Evolutionary conservation across 768 basidiomycete species (phyloP), one percentile per base, ranked within the genome.

Genomic region (Boletus rubroflammeus): DNA sequence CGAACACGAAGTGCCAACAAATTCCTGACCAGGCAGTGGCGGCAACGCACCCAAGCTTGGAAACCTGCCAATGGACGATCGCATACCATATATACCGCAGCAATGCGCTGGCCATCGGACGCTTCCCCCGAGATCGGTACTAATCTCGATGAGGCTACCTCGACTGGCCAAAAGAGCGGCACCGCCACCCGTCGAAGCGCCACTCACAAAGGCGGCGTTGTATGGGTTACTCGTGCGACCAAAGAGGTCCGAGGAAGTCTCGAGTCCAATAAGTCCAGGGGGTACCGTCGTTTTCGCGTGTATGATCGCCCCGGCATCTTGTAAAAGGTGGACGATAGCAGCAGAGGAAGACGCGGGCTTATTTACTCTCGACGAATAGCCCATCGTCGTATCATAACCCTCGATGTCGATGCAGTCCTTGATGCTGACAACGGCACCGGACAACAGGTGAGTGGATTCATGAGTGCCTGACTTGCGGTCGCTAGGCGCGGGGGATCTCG

Each of bases 131-230:
- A 81, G 62, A 55, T 81, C 81, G 6, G 78, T 75, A 7, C 75
- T 71, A 29, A 81, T 68, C 44, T 79, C 80, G 53, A 82, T 63
- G 19, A 73, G 64, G 23, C 69, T 67, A 9, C 80, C 80, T 11
- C 73, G 72, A 34, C 68, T 63, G 0, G 80, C 80, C 3, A 81
- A 62, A 19, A 82, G 69, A 8, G 81, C 78, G 1, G 68, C 75
- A 21, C 80, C 81, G 6, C 81, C 81, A 26, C 81, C 81, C 0
- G 78, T 78, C 0, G 80, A 81, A 25, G 77, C 81, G 5, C 80
- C 80, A 11, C 73, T 72, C 1, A 62, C 66, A 49, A 70, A 74
- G 7, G 71, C 68, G 5, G 66, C 54, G 52, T 79, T 78, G 63
- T 77, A 75, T 0, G 81, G 81, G 60, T 82, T 81, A 14, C 65